Conservation (phyloP, 306 rosid genomes). For the Prunus mongolica region DNA sequence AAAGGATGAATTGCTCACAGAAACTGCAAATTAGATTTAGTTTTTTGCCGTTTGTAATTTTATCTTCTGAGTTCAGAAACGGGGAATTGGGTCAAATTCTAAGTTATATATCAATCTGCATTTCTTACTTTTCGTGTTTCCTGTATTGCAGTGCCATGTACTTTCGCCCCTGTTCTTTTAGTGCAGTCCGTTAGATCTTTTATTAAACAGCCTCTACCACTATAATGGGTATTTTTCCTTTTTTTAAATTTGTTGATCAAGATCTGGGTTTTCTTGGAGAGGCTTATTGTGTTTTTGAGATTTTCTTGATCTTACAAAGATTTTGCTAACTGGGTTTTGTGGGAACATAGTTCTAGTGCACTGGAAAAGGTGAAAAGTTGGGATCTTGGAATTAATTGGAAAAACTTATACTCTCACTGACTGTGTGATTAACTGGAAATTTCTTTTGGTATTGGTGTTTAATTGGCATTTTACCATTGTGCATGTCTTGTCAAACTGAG, state of each 20-base stretch:
- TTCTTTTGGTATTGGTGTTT: not conserved
- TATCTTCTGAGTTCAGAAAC: not conserved
- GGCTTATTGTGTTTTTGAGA: not conserved
- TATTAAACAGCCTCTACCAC: not conserved
- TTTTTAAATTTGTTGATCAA: constrained; percentile 17
- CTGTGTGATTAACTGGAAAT: constrained; percentile 11
- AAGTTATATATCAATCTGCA: not conserved
- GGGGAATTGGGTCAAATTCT: constrained; percentile 12
- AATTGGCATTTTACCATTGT: not conserved
- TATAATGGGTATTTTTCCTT: not conserved
- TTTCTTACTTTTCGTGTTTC: not conserved
- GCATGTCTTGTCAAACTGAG: constrained; percentile 12
- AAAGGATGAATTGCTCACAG: not conserved
- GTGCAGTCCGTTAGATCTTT: constrained; percentile 28
- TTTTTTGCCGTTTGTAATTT: constrained; percentile 4
- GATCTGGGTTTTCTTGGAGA: constrained; percentile 41
- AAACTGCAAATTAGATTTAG: constrained; percentile 22
- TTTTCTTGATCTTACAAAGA: not conserved
- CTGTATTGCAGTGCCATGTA: constrained; percentile 8
- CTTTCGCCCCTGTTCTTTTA: constrained; percentile 23
- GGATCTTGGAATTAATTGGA: constrained; percentile 11
- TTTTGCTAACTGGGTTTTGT: constrained; percentile 2
- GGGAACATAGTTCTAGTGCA: not conserved
- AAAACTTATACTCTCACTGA: constrained; percentile 3
- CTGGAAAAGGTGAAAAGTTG: not conserved